Evolutionary conservation across 176 grass and related monocot genomes (phyloP).

Genomic region (bread wheat (Triticum aestivum)): DNA sequence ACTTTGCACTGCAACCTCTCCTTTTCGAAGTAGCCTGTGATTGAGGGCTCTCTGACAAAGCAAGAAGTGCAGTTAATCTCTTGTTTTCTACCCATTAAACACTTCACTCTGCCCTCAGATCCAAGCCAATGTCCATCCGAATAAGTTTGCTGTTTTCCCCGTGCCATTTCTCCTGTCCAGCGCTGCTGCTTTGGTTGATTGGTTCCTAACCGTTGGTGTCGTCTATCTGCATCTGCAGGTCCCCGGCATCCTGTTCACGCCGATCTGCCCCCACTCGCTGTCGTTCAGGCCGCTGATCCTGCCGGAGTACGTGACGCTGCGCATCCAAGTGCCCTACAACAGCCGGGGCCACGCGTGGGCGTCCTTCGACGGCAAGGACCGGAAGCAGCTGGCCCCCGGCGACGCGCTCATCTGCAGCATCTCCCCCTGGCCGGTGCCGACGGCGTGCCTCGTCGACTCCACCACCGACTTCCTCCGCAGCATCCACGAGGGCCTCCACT

Average conservation of each 20-base stretch:
- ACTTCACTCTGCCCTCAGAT: neutral
- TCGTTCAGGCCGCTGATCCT: constrained; percentile 90
- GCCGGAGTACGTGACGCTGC: constrained; percentile 83
- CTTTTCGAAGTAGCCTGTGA: neutral
- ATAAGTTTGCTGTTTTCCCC: neutral
- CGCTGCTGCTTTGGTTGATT: neutral
- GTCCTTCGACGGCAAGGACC: constrained; percentile 93
- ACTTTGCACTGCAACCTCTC: neutral
- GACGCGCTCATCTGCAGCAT: constrained; percentile 97
- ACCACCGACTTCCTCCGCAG: constrained; percentile 81
- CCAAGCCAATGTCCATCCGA: neutral
- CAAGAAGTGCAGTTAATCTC: neutral
- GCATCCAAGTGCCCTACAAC: constrained; percentile 80
- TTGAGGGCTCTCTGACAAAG: neutral
- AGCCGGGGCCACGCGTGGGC: constrained; percentile 90
- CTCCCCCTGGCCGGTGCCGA: constrained; percentile 85
- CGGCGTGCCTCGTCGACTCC: constrained; percentile 79
- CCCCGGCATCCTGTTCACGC: constrained; percentile 93
- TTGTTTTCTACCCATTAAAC: neutral
- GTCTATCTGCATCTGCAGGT: constrained; percentile 42
- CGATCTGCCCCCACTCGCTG: constrained; percentile 91
- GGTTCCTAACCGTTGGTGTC: neutral
- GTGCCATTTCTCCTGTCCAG: neutral
- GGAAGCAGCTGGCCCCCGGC: constrained; percentile 67
- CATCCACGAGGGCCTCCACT: constrained; percentile 97